These are phyloP conservation scores for Boletus patriciae DNA, from an alignment of 768 basidiomycete species.

Conservation along the genomic window DNA sequence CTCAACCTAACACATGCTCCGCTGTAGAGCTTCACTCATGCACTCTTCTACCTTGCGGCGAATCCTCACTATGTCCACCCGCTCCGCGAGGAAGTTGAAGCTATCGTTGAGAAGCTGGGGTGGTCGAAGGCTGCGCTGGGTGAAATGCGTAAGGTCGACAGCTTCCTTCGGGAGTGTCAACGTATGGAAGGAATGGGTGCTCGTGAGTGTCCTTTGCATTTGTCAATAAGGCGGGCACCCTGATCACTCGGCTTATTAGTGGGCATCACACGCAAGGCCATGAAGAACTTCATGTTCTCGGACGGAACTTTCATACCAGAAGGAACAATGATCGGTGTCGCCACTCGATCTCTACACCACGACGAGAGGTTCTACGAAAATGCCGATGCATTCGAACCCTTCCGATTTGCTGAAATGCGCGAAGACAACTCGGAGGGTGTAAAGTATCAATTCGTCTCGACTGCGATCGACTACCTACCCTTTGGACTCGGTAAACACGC, in stretches of 20 bases:
- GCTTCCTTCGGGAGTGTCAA: conserved; percentile 40
- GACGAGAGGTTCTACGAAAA: conserved; percentile 31
- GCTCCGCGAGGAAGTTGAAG: conserved; percentile 40
- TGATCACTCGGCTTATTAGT: conserved; percentile 14
- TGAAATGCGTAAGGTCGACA: conserved; percentile 39
- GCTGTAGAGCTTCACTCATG: conserved; percentile 34
- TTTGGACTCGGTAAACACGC: conserved; percentile 39
- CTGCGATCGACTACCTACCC: conserved; percentile 32
- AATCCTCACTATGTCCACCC: conserved; percentile 34
- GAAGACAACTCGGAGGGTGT: conserved; percentile 32
- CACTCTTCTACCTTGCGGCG: conserved; percentile 37
- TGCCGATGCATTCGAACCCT: conserved; percentile 43
- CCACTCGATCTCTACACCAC: conserved; percentile 22
- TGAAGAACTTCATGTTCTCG: conserved; percentile 36
- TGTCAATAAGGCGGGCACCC: not conserved
- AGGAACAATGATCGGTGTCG: conserved; percentile 27
- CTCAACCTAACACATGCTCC: no score
- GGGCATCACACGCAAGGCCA: conserved; percentile 32
- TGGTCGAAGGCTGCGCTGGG: conserved; percentile 28
- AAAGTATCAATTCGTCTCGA: conserved; percentile 39
- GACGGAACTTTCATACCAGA: conserved; percentile 40
- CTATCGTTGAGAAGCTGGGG: conserved; percentile 24
- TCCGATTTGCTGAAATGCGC: conserved; percentile 45
- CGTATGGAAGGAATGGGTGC: conserved; percentile 31
- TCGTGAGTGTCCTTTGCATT: conserved; percentile 12